A percentile compares a stretch with the other conserved stretches of the same genome.
Conservation (phyloP, 2,329 filamentous ascomycete species). For the Neofusicoccum sp. region DNA sequence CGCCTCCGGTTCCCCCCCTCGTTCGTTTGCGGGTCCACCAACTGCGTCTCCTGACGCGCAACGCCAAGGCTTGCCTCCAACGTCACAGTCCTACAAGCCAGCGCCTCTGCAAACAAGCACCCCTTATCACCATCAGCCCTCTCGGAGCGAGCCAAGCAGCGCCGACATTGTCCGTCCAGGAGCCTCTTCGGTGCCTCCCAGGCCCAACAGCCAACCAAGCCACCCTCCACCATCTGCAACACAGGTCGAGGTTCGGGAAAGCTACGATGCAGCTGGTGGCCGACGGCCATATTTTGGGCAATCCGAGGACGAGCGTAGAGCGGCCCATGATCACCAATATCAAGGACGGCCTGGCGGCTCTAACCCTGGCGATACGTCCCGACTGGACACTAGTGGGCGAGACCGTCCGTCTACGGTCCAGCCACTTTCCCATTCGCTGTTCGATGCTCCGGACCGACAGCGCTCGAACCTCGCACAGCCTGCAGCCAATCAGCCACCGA, state of each 20-base stretch:
- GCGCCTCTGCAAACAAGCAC: not conserved
- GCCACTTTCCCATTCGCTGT: constrained; percentile 37
- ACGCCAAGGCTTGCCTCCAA: constrained; percentile 32
- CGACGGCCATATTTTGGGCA: constrained; percentile 24
- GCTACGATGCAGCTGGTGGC: constrained; percentile 28
- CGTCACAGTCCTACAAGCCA: constrained; percentile 32
- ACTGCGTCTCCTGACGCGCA: constrained; percentile 34
- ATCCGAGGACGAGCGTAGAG: constrained; percentile 6
- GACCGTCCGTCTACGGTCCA: constrained; percentile 40
- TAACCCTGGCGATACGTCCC: constrained; percentile 7
- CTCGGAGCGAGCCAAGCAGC: constrained; percentile 7
- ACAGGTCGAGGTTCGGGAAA: constrained; percentile 26
- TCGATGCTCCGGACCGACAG: constrained; percentile 32
- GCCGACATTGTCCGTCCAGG: constrained; percentile 2
- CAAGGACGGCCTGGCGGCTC: constrained; percentile 4
- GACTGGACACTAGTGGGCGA: constrained; percentile 18
- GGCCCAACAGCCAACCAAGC: constrained; percentile 41
- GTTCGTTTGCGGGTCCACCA: constrained; percentile 20
- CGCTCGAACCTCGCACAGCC: not conserved
- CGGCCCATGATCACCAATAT: not conserved
- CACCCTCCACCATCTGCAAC: constrained; percentile 26
- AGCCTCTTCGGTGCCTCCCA: constrained; percentile 29
- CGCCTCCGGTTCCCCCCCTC: constrained; percentile 31
- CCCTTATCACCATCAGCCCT: constrained; percentile 4
- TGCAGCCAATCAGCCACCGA: constrained; percentile 25